Percentiles rank a stretch among this genome's conserved stretches.
Conservation (phyloP, 2,329 filamentous ascomycete species). For the Leptographium wingfieldii region DNA sequence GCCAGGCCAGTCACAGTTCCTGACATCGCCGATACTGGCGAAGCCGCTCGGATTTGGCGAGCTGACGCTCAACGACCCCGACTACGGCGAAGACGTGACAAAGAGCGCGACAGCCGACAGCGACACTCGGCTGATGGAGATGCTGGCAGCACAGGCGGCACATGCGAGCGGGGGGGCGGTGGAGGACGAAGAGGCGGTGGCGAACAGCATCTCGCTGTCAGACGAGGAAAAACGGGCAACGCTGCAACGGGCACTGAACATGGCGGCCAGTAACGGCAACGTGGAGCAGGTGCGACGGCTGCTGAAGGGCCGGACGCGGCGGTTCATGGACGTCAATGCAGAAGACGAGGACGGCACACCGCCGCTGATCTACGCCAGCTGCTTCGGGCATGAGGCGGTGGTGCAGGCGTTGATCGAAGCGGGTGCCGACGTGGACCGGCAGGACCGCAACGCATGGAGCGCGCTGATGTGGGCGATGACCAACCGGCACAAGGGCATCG, state of each 20-base stretch:
- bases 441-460: conserved; percentile 95
- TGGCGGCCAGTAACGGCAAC: conserved; percentile 95
- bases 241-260: conserved; percentile 78
- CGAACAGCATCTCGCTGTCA: conserved; percentile 59
- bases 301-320: conserved; percentile 58
- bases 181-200: conserved; percentile 69
- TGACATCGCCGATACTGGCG: conserved; percentile 73
- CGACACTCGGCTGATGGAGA: conserved; percentile 82
- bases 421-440: conserved; percentile 79
- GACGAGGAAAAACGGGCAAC: conserved; percentile 65
- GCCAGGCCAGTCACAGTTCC: conserved; percentile 85
- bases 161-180: conserved; percentile 57
- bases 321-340: conserved; percentile 72
- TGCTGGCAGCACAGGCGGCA: conserved; percentile 88
- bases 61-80: conserved; percentile 67
- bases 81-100: conserved; percentile 54
- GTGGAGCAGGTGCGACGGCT: conserved; percentile 67
- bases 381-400: conserved; percentile 87
- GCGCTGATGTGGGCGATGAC: conserved; percentile 99
- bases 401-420: conserved; percentile 74
- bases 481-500: conserved; percentile 91
- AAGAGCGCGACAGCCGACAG: conserved; percentile 52
- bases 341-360: conserved; percentile 90
- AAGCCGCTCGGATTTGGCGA: conserved; percentile 74
- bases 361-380: conserved; percentile 95